Base-by-base conservation (phyloP, 2,329 filamentous ascomycete species). In the Epicoccum nigrum region DNA sequence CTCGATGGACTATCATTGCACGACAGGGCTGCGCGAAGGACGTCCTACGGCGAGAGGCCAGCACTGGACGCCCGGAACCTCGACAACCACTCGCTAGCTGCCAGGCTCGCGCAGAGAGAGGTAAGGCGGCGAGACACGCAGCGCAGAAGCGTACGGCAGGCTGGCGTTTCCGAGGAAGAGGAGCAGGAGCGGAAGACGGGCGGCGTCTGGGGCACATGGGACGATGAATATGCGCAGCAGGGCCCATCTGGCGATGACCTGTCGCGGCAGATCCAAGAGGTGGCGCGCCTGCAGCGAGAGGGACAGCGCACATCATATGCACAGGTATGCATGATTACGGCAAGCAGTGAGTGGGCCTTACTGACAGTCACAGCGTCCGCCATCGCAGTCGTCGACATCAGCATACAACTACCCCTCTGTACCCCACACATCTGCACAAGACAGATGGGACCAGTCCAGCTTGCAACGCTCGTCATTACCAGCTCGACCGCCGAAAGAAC, bases 191-290 rank as follows among this genome's bases (percentile, higher is more conserved):
- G 81, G 80, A 9, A 83, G 81, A 20, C 79, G 82, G 25, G 80
- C 20, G 84, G 82, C 0, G 76, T 85, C 2, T 76, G 81, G 0
- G 43, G 20, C 78, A 81, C 40, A 81, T 83, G 45, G 45, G 40
- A 45, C 41, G 82, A 85, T 53, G 83, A 86, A 55, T 79, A 81
- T 50, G 75, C 76, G 43, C 80, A 83, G 32, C 78, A 85, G 8
- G 74, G 35, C 23, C 51, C 19, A n/a, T 13, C 35, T 20, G 41
- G 37, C 3, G 77, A 82, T 45, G 80, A 84, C 51, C 65, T 85
- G 47, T 80, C 77, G 34, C 71, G 65, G 33, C 77, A 80, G n/a
- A 79, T 84, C 54, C 78, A 81, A 47, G 76, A 81, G 41, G 74
- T 83, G 45, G 71, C 76, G 23, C 68, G 76, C 7, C 51, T 73